Evolutionary conservation across 1,284 basidiomycete genomes (phyloP).

Genomic region (Somion occarium): DNA sequence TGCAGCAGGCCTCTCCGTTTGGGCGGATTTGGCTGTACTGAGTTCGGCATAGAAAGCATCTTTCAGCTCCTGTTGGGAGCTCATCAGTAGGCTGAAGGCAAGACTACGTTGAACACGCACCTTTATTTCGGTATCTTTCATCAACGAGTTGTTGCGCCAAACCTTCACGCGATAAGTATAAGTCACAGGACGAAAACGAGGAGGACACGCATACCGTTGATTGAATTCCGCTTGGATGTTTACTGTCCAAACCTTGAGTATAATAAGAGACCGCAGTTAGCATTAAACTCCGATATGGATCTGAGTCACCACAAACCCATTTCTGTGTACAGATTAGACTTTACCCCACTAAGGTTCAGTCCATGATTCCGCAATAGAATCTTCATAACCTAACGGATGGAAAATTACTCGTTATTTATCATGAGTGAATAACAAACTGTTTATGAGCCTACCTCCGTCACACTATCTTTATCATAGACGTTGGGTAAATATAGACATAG

Average conservation of each 20-base stretch:
- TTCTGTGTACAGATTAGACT: slow-evolving; percentile 60
- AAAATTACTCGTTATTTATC: too few relatives aligned
- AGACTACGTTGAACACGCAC: slow-evolving; percentile 25
- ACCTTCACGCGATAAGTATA: slow-evolving; percentile 33
- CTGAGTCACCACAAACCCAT: slow-evolving; percentile 38
- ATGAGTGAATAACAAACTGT: too few relatives aligned
- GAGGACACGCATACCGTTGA: slow-evolving; percentile 46
- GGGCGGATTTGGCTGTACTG: slow-evolving; percentile 23
- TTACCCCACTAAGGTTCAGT: slow-evolving; percentile 59
- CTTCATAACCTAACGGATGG: slow-evolving; percentile 68
- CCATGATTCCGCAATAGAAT: slow-evolving; percentile 61
- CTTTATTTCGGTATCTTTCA: slow-evolving; percentile 59
- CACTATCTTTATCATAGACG: slow-evolving; percentile 57
- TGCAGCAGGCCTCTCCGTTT: slow-evolving; percentile 20
- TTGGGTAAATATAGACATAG: slow-evolving; percentile 71
- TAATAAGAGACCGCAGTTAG: not conserved
- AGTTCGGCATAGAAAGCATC: slow-evolving; percentile 50
- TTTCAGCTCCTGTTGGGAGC: slow-evolving; percentile 50
- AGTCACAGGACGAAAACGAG: slow-evolving; percentile 1
- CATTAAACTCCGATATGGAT: not conserved
- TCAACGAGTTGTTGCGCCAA: slow-evolving; percentile 58
- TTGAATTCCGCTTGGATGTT: slow-evolving; percentile 64
- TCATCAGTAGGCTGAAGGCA: slow-evolving; percentile 2
- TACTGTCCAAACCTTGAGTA: slow-evolving; percentile 59
- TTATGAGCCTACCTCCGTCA: slow-evolving; percentile 43